Percentiles rank a stretch among this genome's conserved stretches.
Conservation (phyloP, 495 filamentous ascomycete genomes). For the Neurospora sp. region DNA sequence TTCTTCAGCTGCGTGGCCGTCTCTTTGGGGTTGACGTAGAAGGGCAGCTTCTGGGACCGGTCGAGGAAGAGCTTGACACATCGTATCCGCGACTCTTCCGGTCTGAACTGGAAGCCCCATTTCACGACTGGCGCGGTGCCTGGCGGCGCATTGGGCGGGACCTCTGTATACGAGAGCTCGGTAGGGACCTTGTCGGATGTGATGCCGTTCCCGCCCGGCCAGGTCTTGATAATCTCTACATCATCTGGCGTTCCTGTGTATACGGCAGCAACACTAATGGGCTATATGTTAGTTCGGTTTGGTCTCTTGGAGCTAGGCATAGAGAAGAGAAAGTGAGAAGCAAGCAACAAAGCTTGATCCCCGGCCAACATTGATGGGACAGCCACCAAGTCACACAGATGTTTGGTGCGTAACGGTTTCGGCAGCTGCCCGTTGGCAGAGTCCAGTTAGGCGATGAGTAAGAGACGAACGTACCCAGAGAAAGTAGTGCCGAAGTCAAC, state of each 20-base stretch:
- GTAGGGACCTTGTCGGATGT: conserved; percentile 61
- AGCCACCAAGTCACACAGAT: background rate
- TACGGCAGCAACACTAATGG: conserved; percentile 55
- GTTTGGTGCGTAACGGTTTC: background rate
- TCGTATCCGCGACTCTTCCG: conserved; percentile 60
- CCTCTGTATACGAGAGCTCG: conserved; percentile 44
- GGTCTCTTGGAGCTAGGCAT: background rate
- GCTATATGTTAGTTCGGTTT: background rate
- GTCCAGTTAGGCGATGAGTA: background rate
- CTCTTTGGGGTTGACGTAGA: conserved; percentile 65
- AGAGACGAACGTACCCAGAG: conserved; percentile 43
- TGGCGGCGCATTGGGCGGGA: conserved; percentile 25
- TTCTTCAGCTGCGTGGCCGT: conserved; percentile 63
- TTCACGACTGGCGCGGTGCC: conserved; percentile 35
- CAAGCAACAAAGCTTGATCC: background rate
- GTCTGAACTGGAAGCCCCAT: conserved; percentile 74
- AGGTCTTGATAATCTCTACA: conserved; percentile 71
- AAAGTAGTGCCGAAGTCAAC: conserved; percentile 65
- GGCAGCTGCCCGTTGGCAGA: conserved; percentile 2
- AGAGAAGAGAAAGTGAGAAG: background rate
- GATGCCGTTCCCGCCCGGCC: conserved; percentile 67
- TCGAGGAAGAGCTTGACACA: conserved; percentile 77
- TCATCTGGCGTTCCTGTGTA: conserved; percentile 69
- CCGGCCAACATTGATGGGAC: background rate
- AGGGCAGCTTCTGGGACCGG: conserved; percentile 64